Evolutionary conservation across 106 monocot species (phyloP).

Genomic region (Dendrobium huoshanense): DNA sequence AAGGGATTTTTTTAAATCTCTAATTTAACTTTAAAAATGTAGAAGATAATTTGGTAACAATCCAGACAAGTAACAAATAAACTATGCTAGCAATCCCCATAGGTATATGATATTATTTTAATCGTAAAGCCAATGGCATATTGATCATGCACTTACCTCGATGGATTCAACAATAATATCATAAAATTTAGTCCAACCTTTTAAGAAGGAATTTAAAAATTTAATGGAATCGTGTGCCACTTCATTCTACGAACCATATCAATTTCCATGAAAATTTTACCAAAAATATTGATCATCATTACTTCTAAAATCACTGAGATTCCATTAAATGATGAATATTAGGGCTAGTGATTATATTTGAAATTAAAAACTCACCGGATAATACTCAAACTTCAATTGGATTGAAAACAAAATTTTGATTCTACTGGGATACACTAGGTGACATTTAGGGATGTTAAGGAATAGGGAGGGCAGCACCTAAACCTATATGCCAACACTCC

Average conservation of each 20-base stretch:
- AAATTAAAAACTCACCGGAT: not conserved
- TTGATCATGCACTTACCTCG: not conserved
- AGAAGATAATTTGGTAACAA: no score
- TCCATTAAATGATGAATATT: not conserved
- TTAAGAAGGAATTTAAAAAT: not conserved
- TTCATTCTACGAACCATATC: not conserved
- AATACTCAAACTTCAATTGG: no score
- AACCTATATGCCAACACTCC: no score
- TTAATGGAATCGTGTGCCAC: not conserved
- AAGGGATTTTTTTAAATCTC: no score
- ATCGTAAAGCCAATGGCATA: not conserved
- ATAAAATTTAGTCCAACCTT: not conserved
- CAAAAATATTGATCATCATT: not conserved
- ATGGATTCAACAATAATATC: not conserved
- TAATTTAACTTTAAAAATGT: no score
- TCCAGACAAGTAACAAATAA: no score
- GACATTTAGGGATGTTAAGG: no score
- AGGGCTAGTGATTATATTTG: not conserved
- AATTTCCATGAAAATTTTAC: not conserved
- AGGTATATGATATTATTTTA: not conserved
- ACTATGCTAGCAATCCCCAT: not conserved
- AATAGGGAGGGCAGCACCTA: no score
- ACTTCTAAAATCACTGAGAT: not conserved
- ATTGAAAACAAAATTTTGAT: no score
- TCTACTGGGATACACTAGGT: no score